Evolutionary conservation across 2,329 filamentous ascomycete genomes (phyloP).

Genomic region (Balansia obtecta): DNA sequence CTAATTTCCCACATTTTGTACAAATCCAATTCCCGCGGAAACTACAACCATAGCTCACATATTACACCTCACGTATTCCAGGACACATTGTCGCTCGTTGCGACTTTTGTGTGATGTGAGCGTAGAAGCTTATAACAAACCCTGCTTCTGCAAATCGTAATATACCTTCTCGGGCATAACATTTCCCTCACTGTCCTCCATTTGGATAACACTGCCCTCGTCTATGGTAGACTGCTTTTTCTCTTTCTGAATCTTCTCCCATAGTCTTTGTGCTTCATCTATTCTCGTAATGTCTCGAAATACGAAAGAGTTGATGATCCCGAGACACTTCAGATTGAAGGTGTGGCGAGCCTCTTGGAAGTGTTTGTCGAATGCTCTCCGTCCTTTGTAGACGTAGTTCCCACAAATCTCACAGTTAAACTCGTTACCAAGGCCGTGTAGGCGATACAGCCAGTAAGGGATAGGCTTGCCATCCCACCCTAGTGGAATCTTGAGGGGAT

Average conservation of each 20-base stretch:
- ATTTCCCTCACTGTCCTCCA: constrained; percentile 96
- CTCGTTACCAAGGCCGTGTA: constrained; percentile 89
- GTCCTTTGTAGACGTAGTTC: constrained; percentile 97
- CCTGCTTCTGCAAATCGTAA: constrained; percentile 86
- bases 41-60: too few species aligned
- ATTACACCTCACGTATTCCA: not conserved
- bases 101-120: not conserved
- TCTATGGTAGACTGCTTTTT: constrained; percentile 65
- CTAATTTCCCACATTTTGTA: too few species aligned
- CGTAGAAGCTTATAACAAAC: constrained; percentile 48
- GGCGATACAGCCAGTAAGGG: constrained; percentile 95
- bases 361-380: constrained; percentile 94
- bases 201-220: constrained; percentile 82
- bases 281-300: constrained; percentile 93
- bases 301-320: constrained; percentile 79
- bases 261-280: constrained; percentile 74
- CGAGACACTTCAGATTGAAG: constrained; percentile 85
- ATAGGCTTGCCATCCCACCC: constrained; percentile 99
- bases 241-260: constrained; percentile 86
- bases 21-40: too few species aligned
- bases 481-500: constrained; percentile 87
- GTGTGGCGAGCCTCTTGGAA: constrained; percentile 92
- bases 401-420: constrained; percentile 95
- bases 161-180: constrained; percentile 99
- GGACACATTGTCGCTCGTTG: not conserved